Percentiles rank a stretch among this genome's conserved stretches.
Conservation (phyloP, 371 early-diverging fungal genomes). For the Modicella reniformis region DNA sequence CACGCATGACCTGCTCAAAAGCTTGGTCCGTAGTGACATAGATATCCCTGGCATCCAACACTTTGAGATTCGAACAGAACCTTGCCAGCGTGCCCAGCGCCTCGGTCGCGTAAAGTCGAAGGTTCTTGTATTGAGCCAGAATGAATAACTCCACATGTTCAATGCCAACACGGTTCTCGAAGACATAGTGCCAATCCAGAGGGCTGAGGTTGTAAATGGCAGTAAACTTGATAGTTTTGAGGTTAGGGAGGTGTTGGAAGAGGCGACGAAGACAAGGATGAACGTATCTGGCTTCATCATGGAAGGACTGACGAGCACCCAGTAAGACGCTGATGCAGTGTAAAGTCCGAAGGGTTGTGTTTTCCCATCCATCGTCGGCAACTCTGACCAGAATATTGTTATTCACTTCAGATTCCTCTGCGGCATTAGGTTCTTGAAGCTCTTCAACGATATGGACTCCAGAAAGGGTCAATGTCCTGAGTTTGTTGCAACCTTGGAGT, state of each 20-base stretch:
- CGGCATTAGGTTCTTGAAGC: background rate
- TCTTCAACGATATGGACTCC: conserved; percentile 1
- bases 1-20: background rate
- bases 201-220: background rate
- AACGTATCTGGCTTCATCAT: background rate
- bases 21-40: conserved; percentile 5
- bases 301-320: background rate
- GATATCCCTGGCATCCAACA: background rate
- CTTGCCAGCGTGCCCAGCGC: background rate
- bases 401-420: background rate
- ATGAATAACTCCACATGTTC: background rate
- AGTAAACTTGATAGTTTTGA: background rate
- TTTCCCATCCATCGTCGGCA: conserved; percentile 6
- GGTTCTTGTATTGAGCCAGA: background rate
- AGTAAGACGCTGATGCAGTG: background rate
- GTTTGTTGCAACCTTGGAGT: conserved; percentile 8
- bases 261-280: conserved; percentile 14
- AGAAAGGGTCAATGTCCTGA: background rate
- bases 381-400: conserved; percentile 1
- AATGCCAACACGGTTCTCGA: background rate
- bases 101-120: background rate
- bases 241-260: conserved; percentile 3
- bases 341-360: background rate
- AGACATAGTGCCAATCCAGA: conserved; percentile 6
- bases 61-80: background rate